Evolutionary conservation across 495 filamentous ascomycete genomes (phyloP).

Genomic region (Neurospora tetraspora): DNA sequence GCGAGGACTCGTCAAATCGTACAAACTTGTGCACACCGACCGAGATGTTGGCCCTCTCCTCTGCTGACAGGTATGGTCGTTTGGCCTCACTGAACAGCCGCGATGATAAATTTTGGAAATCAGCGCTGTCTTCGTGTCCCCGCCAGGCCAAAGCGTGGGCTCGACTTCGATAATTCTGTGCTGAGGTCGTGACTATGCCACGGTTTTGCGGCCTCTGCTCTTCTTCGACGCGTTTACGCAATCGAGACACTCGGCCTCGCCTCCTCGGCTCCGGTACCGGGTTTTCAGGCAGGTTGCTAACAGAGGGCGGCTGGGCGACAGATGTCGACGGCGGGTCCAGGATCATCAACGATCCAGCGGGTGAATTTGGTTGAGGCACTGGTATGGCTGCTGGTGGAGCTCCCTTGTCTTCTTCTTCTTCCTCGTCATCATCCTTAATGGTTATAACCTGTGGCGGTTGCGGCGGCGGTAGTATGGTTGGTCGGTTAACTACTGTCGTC

Average conservation of each 20-base stretch:
- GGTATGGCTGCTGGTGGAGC: background rate
- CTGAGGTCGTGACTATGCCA: slow-evolving; percentile 5
- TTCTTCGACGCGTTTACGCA: background rate
- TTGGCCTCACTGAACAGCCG: slow-evolving; percentile 4
- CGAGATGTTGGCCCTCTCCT: slow-evolving; percentile 14
- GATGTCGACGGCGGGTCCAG: background rate
- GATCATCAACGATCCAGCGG: background rate
- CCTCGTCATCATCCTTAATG: slow-evolving; percentile 9
- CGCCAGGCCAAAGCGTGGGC: slow-evolving; percentile 8
- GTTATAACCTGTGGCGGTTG: slow-evolving; percentile 4
- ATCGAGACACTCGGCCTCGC: background rate
- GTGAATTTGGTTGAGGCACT: background rate
- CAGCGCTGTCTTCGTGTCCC: background rate
- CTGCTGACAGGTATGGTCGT: slow-evolving; percentile 24
- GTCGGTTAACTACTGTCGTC: background rate
- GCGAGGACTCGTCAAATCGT: background rate
- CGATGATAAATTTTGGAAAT: background rate
- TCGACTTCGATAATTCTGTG: slow-evolving; percentile 10
- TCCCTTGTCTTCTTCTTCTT: background rate
- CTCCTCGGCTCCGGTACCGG: background rate
- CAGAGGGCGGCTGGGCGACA: background rate
- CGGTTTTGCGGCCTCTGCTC: background rate
- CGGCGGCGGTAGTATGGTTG: background rate
- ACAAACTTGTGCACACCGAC: slow-evolving; percentile 7
- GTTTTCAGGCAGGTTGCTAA: background rate